Evolutionary conservation across 2,329 filamentous ascomycete species (phyloP).

Genomic region (Aspergillus sp.): DNA sequence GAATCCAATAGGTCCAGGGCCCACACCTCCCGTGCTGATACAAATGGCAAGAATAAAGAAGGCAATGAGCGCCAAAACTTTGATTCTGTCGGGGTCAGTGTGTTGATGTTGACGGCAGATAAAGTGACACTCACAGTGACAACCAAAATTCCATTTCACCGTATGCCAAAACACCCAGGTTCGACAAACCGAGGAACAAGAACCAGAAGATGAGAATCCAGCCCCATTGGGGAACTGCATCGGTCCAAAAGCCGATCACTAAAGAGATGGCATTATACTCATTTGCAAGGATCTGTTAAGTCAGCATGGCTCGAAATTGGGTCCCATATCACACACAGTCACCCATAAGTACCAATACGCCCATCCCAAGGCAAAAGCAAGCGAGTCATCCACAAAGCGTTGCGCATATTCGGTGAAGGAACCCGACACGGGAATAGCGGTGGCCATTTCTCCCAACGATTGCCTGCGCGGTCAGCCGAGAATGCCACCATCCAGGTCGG

Average conservation of each 20-base stretch:
- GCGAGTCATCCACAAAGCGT: conserved; percentile 69
- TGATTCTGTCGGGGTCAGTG: conserved; percentile 26
- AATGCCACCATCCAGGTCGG: conserved; percentile 27
- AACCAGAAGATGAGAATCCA: conserved; percentile 51
- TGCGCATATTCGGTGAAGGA: conserved; percentile 70
- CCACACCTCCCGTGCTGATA: conserved; percentile 35
- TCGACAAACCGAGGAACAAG: conserved; percentile 42
- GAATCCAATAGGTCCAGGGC: conserved; percentile 32
- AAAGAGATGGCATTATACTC: conserved; percentile 50
- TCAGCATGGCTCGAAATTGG: not conserved
- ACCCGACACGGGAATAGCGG: conserved; percentile 68
- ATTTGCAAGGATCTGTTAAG: conserved; percentile 34
- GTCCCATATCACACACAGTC: conserved; percentile 15
- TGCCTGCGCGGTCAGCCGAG: conserved; percentile 58
- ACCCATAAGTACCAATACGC: conserved; percentile 61
- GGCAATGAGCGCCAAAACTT: conserved; percentile 30
- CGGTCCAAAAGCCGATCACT: conserved; percentile 47
- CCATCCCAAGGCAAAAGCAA: conserved; percentile 69
- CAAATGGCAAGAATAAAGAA: conserved; percentile 36
- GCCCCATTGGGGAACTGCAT: conserved; percentile 45
- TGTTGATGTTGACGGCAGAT: too few relatives aligned
- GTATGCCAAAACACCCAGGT: conserved; percentile 47
- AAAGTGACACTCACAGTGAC: conserved; percentile 25
- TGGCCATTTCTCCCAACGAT: conserved; percentile 72
- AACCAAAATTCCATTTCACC: conserved; percentile 55